Percentiles rank a stretch among this genome's conserved stretches.
These are phyloP conservation scores for Russula griseocarnosa DNA, from an alignment of 768 basidiomycete species.

Conservation along the genomic window DNA sequence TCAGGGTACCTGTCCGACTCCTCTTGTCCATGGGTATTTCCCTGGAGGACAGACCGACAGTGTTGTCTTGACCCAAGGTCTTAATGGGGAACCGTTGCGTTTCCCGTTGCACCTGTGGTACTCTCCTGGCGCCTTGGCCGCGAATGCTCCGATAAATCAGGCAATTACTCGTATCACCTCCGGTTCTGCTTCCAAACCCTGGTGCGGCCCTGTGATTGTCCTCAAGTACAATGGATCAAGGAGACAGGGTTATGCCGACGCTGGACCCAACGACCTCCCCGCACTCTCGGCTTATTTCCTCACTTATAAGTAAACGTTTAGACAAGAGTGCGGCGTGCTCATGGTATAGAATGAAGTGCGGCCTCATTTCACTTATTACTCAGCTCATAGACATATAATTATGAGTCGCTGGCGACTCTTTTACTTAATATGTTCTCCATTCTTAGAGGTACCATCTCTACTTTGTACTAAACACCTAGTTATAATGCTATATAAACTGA, in stretches of 20 bases:
- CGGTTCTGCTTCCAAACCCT: constrained; percentile 71
- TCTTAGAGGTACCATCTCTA: not conserved
- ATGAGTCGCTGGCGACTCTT: constrained; percentile 2
- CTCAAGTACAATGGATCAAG: constrained; percentile 83
- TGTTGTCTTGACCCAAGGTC: constrained; percentile 74
- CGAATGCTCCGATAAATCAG: constrained; percentile 65
- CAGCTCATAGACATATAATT: not conserved
- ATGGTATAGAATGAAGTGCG: not conserved
- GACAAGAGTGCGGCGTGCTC: not conserved
- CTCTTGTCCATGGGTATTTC: constrained; percentile 60
- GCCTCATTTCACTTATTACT: not conserved
- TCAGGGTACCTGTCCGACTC: constrained; percentile 68
- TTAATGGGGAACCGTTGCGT: constrained; percentile 76
- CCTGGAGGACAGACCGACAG: constrained; percentile 53
- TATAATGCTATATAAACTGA: not conserved
- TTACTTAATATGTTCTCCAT: not conserved
- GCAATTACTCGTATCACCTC: constrained; percentile 81
- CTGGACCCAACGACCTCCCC: constrained; percentile 78
- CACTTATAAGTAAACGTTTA: constrained; percentile 56
- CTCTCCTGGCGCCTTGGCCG: constrained; percentile 58
- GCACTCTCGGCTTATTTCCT: constrained; percentile 86
- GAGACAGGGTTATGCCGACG: constrained; percentile 81
- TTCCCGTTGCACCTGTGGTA: constrained; percentile 86
- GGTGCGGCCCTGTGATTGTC: constrained; percentile 79
- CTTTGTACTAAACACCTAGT: constrained; percentile 3